Evolutionary conservation across 2,329 filamentous ascomycete genomes (phyloP).

Genomic region (Colletotrichum horii): DNA sequence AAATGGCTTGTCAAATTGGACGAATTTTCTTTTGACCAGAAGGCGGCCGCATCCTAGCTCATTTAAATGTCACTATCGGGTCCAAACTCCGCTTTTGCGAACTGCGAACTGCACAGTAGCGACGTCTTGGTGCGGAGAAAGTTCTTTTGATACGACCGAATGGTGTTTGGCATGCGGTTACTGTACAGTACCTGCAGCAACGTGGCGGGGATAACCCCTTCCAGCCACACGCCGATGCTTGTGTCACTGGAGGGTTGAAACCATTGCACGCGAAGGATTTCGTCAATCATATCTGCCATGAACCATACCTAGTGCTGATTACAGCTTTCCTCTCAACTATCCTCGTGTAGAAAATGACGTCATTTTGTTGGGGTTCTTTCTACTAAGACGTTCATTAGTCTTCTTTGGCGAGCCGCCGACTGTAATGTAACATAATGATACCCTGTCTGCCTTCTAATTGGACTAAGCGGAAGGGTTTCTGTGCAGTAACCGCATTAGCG

Average conservation of each 20-base stretch:
- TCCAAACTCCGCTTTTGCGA: neutral
- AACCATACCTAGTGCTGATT: neutral
- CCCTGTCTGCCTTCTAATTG: neutral
- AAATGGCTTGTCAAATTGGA: neutral
- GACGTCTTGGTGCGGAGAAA: neutral
- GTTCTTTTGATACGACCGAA: neutral
- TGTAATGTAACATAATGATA: neutral
- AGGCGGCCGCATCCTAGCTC: too few relatives aligned
- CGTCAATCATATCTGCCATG: neutral
- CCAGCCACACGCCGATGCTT: neutral
- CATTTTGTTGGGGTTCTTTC: fast-evolving
- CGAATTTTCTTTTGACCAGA: neutral
- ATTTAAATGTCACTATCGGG: neutral
- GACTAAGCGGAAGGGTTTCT: neutral
- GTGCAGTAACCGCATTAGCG: neutral
- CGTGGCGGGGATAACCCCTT: neutral
- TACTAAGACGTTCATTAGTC: neutral
- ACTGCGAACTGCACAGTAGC: neutral
- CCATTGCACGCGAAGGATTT: neutral
- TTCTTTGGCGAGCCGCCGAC: neutral
- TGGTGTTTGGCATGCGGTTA: neutral
- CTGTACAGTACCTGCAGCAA: neutral
- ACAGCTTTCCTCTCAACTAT: neutral
- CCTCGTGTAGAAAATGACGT: fast-evolving
- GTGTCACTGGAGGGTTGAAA: neutral